phyloP scores from a whole-genome alignment of 2,329 filamentous ascomycete species.

The Lasiodiplodia sp. region DNA sequence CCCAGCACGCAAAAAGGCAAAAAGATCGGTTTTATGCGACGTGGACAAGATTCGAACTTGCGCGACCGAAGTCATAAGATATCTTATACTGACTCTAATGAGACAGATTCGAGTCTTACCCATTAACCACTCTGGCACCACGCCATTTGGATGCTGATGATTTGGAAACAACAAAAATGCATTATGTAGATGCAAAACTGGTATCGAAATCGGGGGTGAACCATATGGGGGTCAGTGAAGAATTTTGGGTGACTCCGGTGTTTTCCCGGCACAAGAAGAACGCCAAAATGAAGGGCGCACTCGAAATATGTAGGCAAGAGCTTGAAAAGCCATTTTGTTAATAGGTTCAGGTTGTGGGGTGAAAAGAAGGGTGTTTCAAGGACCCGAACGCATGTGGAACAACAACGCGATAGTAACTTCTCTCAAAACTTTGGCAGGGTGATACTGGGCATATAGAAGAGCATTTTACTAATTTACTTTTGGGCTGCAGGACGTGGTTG shows the following conservation, averaged over 20 bases:
- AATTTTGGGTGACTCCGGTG: neutral
- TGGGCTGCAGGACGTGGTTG: neutral
- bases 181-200: neutral
- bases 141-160: neutral
- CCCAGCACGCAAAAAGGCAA: neutral
- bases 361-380: neutral
- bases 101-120: neutral
- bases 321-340: neutral
- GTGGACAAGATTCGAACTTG: neutral
- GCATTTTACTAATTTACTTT: neutral
- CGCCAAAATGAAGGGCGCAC: neutral
- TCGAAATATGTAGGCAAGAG: neutral
- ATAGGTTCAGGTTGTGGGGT: neutral
- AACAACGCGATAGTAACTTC: neutral
- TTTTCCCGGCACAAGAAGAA: neutral
- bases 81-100: neutral
- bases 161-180: rapidly evolving
- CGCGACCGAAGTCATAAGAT: neutral
- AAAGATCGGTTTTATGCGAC: neutral
- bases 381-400: neutral
- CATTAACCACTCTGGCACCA: conserved; percentile 2
- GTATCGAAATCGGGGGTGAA: neutral
- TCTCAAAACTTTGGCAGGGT: neutral
- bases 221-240: neutral
- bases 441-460: neutral